phyloP scores from a whole-genome alignment of 1,139 yeast species.

The Yamadazyma diospyri region DNA sequence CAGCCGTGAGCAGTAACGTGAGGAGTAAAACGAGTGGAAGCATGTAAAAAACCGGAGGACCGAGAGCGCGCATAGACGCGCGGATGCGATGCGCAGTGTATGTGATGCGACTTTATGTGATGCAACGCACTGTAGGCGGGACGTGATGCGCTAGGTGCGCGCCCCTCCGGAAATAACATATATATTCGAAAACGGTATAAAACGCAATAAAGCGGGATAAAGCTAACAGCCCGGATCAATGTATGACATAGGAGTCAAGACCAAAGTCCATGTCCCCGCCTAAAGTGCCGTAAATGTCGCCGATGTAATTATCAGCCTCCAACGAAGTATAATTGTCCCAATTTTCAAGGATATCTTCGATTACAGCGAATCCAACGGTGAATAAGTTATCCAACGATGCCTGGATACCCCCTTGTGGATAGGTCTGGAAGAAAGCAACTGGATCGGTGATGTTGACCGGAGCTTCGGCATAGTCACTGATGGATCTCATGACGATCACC shows the following conservation, averaged over 20 bases:
- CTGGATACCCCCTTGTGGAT: conserved; percentile 49
- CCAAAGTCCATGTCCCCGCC: conserved; percentile 37
- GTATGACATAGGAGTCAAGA: conserved; percentile 10
- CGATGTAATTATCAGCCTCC: conserved; percentile 52
- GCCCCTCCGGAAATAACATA: too few relatives aligned
- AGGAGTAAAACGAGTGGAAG: background rate
- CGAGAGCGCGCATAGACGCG: too few relatives aligned
- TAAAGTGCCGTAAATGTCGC: conserved; percentile 56
- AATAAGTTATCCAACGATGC: conserved; percentile 53
- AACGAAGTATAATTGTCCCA: conserved; percentile 51
- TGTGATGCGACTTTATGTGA: too few relatives aligned
- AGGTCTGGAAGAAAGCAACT: conserved; percentile 47
- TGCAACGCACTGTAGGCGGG: too few relatives aligned
- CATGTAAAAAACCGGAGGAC: too few relatives aligned
- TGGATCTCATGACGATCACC: conserved; percentile 60
- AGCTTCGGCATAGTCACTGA: conserved; percentile 59
- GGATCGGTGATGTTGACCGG: conserved; percentile 45
- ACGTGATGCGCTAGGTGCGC: too few relatives aligned
- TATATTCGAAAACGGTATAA: too few relatives aligned
- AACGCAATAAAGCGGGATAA: too few relatives aligned
- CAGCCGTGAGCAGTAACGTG: too few relatives aligned
- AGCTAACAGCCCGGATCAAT: too few relatives aligned
- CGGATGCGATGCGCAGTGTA: too few relatives aligned
- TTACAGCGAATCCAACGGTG: conserved; percentile 53
- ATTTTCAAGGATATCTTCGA: conserved; percentile 49